Conservation (phyloP, 805 yeast genomes). For the Candida sanyiensis region DNA sequence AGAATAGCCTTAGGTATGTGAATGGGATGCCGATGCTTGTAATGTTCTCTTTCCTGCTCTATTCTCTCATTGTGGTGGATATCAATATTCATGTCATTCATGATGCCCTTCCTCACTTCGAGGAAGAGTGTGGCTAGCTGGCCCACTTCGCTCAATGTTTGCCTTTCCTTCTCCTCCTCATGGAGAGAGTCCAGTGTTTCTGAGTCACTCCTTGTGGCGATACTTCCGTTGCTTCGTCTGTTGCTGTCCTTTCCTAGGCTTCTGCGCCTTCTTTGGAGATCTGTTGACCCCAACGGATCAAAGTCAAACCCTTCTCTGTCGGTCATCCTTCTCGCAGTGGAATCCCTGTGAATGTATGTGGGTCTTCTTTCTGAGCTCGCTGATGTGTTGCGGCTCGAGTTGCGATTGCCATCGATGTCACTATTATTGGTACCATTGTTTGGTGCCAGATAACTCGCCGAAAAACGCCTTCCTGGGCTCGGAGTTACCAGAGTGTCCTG, state of each 20-base stretch:
- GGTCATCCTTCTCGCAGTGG: conserved; percentile 1
- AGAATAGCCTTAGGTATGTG: conserved; percentile 32
- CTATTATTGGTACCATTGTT: background rate
- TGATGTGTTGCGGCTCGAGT: too few relatives aligned
- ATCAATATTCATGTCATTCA: conserved; percentile 39
- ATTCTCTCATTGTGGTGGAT: conserved; percentile 14
- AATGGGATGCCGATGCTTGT: conserved; percentile 14
- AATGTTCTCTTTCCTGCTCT: conserved; percentile 20
- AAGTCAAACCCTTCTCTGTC: conserved; percentile 22
- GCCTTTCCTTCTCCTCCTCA: conserved; percentile 2
- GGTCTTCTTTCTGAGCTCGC: too few relatives aligned
- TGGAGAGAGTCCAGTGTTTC: background rate
- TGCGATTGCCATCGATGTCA: too few relatives aligned
- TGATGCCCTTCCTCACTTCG: conserved; percentile 37
- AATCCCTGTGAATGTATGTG: too few relatives aligned
- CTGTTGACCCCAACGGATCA: conserved; percentile 17
- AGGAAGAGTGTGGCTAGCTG: conserved; percentile 36
- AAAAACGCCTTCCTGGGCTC: background rate
- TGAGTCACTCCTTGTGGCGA: background rate
- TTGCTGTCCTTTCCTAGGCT: conserved; percentile 1
- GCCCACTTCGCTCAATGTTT: conserved; percentile 27
- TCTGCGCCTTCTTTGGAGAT: background rate
- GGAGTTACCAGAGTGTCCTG: background rate
- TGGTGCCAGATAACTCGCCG: background rate
- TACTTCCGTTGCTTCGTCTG: background rate